A percentile compares a stretch with the other conserved stretches of the same genome.
These are phyloP conservation scores for Sporothrix euskadiensis DNA, from an alignment of 2,329 filamentous ascomycete species.

Conservation along the genomic window DNA sequence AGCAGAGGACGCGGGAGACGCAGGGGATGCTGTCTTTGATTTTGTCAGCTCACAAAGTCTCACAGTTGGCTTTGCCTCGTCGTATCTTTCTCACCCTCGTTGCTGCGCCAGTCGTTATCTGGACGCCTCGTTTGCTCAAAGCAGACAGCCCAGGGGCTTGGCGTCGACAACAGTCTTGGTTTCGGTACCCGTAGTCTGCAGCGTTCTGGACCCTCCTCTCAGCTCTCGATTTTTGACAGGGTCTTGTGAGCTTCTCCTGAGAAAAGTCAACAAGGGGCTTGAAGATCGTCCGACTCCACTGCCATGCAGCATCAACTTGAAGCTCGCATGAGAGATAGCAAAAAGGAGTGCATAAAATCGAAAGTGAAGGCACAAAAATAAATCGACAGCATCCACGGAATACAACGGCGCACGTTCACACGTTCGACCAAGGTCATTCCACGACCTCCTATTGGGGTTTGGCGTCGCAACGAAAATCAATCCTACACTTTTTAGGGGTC, in stretches of 20 bases:
- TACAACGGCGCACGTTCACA: neutral
- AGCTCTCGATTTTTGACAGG: neutral
- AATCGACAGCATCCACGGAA: neutral
- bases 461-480: neutral
- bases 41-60: neutral
- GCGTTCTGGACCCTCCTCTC: neutral
- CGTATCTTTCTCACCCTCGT: neutral
- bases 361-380: neutral
- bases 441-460: neutral
- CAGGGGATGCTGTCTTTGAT: neutral
- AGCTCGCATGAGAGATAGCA: neutral
- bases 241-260: neutral
- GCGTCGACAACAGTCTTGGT: slow-evolving; percentile 1
- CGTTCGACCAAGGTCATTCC: neutral
- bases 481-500: neutral
- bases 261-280: neutral
- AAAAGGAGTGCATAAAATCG: neutral
- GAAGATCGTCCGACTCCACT: neutral
- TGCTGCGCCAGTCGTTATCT: neutral
- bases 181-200: neutral
- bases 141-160: neutral
- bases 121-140: neutral
- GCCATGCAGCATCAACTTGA: neutral
- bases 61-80: neutral
- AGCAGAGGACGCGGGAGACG: too few species aligned